Evolutionary conservation across 768 basidiomycete species (phyloP).

Genomic region (Naganishia antarctica): DNA sequence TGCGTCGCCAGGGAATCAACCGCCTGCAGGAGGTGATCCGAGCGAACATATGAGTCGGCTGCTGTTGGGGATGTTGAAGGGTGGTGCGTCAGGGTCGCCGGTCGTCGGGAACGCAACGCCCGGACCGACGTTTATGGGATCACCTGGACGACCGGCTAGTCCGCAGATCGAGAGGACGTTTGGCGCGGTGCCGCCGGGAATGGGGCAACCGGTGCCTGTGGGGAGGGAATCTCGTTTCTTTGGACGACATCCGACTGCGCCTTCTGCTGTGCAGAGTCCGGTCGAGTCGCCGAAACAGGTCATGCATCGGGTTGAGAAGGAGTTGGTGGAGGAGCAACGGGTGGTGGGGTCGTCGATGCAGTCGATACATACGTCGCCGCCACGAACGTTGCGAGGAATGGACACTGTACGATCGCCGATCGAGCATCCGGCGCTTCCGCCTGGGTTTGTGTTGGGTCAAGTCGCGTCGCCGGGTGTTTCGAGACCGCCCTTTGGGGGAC

Average conservation of each 20-base stretch:
- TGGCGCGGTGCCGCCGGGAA: background rate
- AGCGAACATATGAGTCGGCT: conserved; percentile 26
- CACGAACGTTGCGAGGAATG: background rate
- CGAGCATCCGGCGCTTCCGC: background rate
- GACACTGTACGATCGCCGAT: background rate
- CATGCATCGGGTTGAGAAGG: background rate
- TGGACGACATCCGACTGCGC: background rate
- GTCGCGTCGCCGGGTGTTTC: background rate
- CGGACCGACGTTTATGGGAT: background rate
- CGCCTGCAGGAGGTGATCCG: background rate
- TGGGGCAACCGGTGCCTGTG: background rate
- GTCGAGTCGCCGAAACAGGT: conserved; percentile 1
- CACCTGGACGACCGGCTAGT: background rate
- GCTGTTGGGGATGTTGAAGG: conserved; percentile 28
- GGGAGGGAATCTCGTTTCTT: conserved; percentile 5
- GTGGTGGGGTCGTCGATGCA: background rate
- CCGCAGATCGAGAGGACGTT: background rate
- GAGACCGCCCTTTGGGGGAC: background rate
- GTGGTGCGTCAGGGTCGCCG: background rate
- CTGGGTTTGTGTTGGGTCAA: background rate
- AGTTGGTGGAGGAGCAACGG: too few species aligned
- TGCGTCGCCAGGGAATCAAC: background rate
- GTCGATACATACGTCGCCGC: background rate
- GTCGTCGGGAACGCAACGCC: background rate
- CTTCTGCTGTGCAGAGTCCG: conserved; percentile 4